These are phyloP conservation scores for Scutellaria galericulata DNA, from an alignment of 257 asterid species.

Conservation along the genomic window DNA sequence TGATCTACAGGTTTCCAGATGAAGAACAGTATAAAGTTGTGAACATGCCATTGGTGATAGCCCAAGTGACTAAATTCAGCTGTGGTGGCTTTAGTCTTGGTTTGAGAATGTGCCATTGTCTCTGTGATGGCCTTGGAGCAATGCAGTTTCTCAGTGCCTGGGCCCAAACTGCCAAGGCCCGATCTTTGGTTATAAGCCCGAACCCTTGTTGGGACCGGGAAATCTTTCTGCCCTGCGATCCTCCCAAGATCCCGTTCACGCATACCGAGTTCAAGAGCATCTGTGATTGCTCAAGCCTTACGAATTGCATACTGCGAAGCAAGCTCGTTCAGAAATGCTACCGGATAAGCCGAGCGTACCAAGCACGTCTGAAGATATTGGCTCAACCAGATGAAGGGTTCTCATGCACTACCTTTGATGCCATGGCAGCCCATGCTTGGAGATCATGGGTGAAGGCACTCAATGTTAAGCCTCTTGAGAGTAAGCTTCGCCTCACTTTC, in stretches of 20 bases:
- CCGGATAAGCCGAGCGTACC: slow-evolving; percentile 59
- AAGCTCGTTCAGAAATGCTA: slow-evolving; percentile 78
- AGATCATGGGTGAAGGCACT: slow-evolving; percentile 78
- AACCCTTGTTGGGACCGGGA: slow-evolving; percentile 83
- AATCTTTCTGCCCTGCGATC: slow-evolving; percentile 61
- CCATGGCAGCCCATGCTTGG: slow-evolving; percentile 93
- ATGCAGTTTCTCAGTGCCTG: slow-evolving; percentile 85
- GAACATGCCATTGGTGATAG: slow-evolving; percentile 84
- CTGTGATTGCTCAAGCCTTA: slow-evolving; percentile 57
- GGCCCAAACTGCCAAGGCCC: slow-evolving; percentile 71
- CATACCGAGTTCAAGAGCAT: slow-evolving; percentile 68
- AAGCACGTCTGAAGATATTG: slow-evolving; percentile 53
- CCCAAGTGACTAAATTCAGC: slow-evolving; percentile 72
- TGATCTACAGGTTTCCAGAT: slow-evolving; percentile 63
- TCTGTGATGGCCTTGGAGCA: slow-evolving; percentile 92
- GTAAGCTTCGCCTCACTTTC: slow-evolving; percentile 77
- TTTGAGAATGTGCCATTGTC: slow-evolving; percentile 79
- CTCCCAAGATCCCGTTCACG: slow-evolving; percentile 56
- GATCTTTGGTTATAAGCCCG: slow-evolving; percentile 52
- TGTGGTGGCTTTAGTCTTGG: slow-evolving; percentile 92
- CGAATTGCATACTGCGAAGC: slow-evolving; percentile 57
- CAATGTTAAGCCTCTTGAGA: slow-evolving; percentile 57
- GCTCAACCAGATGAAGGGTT: slow-evolving; percentile 48
- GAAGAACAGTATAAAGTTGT: slow-evolving; percentile 79
- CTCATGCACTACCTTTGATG: slow-evolving; percentile 71